A percentile compares a stretch with the other conserved stretches of the same genome.
Evolutionary conservation across 2,329 filamentous ascomycete genomes (phyloP).

Genomic region (Coniochaeta sp.): DNA sequence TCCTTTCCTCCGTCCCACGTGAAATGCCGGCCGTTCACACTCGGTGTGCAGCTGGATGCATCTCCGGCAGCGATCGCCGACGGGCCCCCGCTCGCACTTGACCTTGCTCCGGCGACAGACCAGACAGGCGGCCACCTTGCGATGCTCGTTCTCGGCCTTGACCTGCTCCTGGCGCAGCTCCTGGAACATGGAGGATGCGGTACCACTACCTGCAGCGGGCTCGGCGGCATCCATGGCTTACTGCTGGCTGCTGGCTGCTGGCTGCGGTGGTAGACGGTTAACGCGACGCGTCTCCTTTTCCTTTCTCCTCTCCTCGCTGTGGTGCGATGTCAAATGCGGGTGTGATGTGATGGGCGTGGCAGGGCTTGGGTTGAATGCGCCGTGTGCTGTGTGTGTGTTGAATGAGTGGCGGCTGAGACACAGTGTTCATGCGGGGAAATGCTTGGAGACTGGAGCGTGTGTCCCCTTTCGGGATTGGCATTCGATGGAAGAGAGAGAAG

Average conservation of each 20-base stretch:
- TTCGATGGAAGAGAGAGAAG: too few relatives aligned
- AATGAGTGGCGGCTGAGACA: too few relatives aligned
- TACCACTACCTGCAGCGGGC: background rate
- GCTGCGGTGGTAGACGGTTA: too few relatives aligned
- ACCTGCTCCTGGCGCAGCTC: background rate
- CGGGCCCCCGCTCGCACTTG: conserved; percentile 52
- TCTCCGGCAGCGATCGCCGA: conserved; percentile 49
- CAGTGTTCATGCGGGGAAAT: too few relatives aligned
- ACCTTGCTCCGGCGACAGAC: conserved; percentile 60
- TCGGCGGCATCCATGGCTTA: background rate
- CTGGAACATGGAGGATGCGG: background rate
- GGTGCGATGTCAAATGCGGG: too few relatives aligned
- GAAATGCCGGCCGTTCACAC: conserved; percentile 65
- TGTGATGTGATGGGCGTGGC: too few relatives aligned
- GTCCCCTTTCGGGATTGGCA: too few relatives aligned
- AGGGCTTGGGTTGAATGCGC: too few relatives aligned
- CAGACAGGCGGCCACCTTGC: conserved; percentile 3
- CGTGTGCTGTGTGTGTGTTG: too few relatives aligned
- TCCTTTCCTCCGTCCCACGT: conserved; percentile 66
- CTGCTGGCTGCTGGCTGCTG: background rate
- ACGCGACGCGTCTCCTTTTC: too few relatives aligned
- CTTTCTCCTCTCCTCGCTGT: too few relatives aligned
- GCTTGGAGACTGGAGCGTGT: too few relatives aligned
- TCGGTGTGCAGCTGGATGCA: conserved; percentile 51
- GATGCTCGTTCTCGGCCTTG: conserved; percentile 3